A percentile compares a stretch with the other conserved stretches of the same genome.
Conservation (phyloP, 1,139 yeast genomes). For the Saccharomyces hybrid region DNA sequence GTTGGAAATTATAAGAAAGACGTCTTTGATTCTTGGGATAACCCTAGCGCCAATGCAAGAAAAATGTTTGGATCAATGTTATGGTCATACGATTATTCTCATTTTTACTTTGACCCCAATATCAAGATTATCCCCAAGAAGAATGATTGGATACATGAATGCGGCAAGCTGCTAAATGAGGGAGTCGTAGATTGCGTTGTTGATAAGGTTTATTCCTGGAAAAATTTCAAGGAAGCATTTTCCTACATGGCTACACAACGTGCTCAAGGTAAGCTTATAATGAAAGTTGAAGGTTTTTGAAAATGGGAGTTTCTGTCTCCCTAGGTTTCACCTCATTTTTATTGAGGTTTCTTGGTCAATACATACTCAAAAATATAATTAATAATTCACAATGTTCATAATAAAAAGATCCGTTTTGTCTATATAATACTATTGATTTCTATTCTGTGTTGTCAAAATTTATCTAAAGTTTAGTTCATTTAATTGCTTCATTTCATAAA, state of each 20-base stretch:
- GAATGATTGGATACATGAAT: slow-evolving; percentile 31
- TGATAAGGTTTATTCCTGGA: slow-evolving; percentile 50
- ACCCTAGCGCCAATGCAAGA: slow-evolving; percentile 36
- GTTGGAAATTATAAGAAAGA: slow-evolving; percentile 34
- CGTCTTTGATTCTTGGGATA: slow-evolving; percentile 32
- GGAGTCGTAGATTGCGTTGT: slow-evolving; percentile 39
- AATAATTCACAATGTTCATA: not conserved
- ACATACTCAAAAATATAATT: not conserved
- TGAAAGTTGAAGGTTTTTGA: slow-evolving; percentile 34
- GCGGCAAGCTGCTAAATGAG: slow-evolving; percentile 37
- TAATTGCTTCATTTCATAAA: slow-evolving; percentile 18
- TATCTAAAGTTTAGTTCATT: not conserved
- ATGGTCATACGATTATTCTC: slow-evolving; percentile 32
- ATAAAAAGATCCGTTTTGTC: slow-evolving; percentile 2
- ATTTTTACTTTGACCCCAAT: slow-evolving; percentile 31
- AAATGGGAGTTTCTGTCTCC: not conserved
- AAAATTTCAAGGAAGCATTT: slow-evolving; percentile 44
- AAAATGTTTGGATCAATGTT: slow-evolving; percentile 29
- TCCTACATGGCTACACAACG: slow-evolving; percentile 41
- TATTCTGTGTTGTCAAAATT: not conserved
- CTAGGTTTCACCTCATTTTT: not conserved
- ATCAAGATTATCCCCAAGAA: slow-evolving; percentile 21
- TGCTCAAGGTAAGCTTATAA: slow-evolving; percentile 58
- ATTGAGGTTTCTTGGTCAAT: not conserved
- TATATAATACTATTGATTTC: slow-evolving; percentile 6